Evolutionary conservation across 352 stramenopile species (phyloP).

Genomic region (Phytophthora lateralis): DNA sequence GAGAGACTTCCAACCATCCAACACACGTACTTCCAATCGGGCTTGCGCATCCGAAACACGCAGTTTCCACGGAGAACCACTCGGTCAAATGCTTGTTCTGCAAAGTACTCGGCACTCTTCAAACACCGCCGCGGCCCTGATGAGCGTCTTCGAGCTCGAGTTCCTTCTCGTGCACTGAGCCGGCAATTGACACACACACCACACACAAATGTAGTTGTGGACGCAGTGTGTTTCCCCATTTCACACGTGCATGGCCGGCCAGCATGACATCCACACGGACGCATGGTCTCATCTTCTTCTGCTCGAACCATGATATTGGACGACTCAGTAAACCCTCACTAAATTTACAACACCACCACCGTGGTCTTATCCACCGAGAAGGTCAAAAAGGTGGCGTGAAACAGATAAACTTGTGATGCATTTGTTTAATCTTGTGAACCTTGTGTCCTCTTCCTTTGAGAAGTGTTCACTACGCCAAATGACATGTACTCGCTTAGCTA

Average conservation of each 20-base stretch:
- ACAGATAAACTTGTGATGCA: constrained; percentile 29
- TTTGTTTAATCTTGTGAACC: constrained; percentile 33
- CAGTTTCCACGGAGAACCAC: constrained; percentile 46
- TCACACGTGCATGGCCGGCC: constrained; percentile 67
- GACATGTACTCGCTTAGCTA: constrained; percentile 29
- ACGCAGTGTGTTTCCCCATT: constrained; percentile 32
- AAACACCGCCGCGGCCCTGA: constrained; percentile 44
- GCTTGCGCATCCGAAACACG: constrained; percentile 60
- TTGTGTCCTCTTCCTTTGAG: constrained; percentile 18
- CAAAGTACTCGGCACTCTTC: constrained; percentile 49
- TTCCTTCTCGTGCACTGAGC: constrained; percentile 45
- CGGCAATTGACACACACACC: constrained; percentile 66
- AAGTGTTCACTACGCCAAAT: constrained; percentile 31
- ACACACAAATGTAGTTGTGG: constrained; percentile 32
- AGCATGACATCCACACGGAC: constrained; percentile 59
- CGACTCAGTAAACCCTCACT: neutral
- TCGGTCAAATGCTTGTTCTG: constrained; percentile 44
- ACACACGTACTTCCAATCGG: constrained; percentile 59
- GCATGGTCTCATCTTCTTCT: constrained; percentile 57
- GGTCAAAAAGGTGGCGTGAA: neutral
- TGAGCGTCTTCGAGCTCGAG: constrained; percentile 21
- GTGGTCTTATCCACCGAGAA: neutral
- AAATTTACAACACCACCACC: constrained; percentile 8
- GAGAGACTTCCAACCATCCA: neutral
- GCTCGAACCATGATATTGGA: constrained; percentile 19